Evolutionary conservation across 2,329 filamentous ascomycete genomes (phyloP).

Genomic region (Xylariaceae sp.): DNA sequence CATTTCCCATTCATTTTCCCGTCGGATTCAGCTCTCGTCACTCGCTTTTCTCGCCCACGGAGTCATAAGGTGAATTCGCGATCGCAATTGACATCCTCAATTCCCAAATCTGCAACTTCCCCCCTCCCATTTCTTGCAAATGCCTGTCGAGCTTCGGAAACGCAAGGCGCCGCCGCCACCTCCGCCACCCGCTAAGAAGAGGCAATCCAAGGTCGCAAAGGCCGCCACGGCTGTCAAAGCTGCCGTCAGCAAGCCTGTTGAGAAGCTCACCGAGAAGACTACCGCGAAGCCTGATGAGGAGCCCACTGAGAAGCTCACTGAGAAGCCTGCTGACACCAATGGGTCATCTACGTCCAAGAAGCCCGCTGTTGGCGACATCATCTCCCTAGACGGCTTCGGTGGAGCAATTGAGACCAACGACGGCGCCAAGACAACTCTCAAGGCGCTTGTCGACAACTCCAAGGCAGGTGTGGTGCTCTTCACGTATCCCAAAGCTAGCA

Average conservation of each 20-base stretch:
- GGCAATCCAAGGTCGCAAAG: constrained; percentile 40
- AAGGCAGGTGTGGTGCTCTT: constrained; percentile 85
- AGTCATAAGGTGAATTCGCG: no score
- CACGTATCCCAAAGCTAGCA: constrained; percentile 93
- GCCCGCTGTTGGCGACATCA: constrained; percentile 51
- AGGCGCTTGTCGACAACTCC: constrained; percentile 77
- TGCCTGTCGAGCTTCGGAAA: constrained; percentile 44
- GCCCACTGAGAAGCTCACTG: constrained; percentile 10
- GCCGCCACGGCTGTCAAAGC: constrained; percentile 37
- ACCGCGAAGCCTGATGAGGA: constrained; percentile 2
- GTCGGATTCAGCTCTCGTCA: constrained; percentile 1
- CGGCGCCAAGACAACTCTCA: constrained; percentile 73
- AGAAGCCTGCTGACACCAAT: constrained; percentile 29
- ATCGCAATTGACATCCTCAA: no score
- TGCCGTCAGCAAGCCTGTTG: constrained; percentile 13
- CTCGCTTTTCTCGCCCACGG: no score
- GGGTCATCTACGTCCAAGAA: constrained; percentile 33
- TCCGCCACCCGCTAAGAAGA: constrained; percentile 37
- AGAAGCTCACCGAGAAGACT: constrained; percentile 10
- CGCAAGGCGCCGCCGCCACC: constrained; percentile 40
- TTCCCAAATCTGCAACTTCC: no score
- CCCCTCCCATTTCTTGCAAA: constrained; percentile 12
- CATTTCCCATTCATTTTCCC: constrained; percentile 1
- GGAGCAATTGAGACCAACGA: constrained; percentile 82
- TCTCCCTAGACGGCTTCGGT: constrained; percentile 58